These are phyloP conservation scores for Penicillium pulvis DNA, from an alignment of 495 filamentous ascomycete genomes.

Conservation along the genomic window DNA sequence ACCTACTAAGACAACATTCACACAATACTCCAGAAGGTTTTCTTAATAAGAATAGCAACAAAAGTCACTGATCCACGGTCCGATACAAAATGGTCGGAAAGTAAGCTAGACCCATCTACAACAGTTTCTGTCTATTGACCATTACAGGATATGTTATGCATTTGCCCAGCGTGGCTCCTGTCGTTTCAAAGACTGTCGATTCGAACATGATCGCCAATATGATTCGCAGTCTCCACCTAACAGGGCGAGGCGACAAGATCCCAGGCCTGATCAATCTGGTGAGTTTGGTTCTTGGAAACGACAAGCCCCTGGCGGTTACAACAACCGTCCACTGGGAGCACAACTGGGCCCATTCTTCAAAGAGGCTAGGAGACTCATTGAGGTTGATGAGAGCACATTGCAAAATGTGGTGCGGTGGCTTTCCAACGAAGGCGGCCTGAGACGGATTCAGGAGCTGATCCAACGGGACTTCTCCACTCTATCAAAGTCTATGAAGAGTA, in stretches of 20 bases:
- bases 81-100: no score
- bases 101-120: no score
- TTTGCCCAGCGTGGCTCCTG: conserved; percentile 1
- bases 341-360: conserved; percentile 20
- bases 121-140: neutral
- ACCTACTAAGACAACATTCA: no score
- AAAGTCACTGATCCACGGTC: no score
- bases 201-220: neutral
- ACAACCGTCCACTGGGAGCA: neutral
- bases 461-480: conserved; percentile 25
- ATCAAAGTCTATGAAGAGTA: conserved; percentile 18
- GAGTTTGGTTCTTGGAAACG: neutral
- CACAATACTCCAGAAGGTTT: no score
- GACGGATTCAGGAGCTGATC: conserved; percentile 28
- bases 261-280: neutral
- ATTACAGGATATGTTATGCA: conserved; percentile 1
- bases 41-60: no score
- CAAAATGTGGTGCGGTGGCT: conserved; percentile 35
- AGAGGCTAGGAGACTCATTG: conserved; percentile 26
- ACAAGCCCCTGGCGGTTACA: neutral
- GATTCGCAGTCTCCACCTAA: neutral
- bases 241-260: neutral
- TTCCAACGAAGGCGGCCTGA: conserved; percentile 30
- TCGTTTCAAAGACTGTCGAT: conserved; percentile 9
- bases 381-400: conserved; percentile 21